phyloP scores from a whole-genome alignment of 306 rosid genomes.

The Myrica gale region DNA sequence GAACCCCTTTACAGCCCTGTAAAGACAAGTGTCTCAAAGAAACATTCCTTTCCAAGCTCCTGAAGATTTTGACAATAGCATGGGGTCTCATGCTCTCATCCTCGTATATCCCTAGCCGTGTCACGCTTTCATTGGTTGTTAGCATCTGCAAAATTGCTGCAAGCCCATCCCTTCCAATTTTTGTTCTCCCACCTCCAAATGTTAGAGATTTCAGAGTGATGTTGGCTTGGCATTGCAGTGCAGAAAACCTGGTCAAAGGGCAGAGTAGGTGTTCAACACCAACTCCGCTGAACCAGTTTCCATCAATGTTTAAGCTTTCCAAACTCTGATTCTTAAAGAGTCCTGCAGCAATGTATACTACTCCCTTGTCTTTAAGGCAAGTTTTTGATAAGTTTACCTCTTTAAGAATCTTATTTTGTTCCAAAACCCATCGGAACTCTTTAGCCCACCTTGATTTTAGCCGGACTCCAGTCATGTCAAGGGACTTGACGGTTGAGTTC shows the following conservation, averaged over 20 bases:
- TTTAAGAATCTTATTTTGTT: constrained; percentile 64
- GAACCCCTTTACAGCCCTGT: constrained; percentile 79
- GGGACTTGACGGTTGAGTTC: constrained; percentile 74
- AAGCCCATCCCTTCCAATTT: constrained; percentile 79
- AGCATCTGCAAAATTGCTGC: constrained; percentile 64
- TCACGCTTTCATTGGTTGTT: constrained; percentile 62
- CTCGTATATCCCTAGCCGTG: constrained; percentile 64
- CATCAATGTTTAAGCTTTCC: constrained; percentile 61
- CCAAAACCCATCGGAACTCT: constrained; percentile 83
- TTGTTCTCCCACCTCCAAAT: constrained; percentile 79
- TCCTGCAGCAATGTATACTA: constrained; percentile 81
- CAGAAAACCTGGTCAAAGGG: constrained; percentile 83
- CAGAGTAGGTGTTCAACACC: constrained; percentile 87
- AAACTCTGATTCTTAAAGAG: constrained; percentile 71
- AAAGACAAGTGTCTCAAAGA: constrained; percentile 62
- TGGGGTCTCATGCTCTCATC: constrained; percentile 72
- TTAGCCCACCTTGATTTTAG: constrained; percentile 82
- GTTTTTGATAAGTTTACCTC: constrained; percentile 74
- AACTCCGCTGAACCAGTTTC: constrained; percentile 64
- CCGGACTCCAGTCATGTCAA: constrained; percentile 78
- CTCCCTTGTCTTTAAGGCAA: constrained; percentile 73
- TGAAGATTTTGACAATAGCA: constrained; percentile 70
- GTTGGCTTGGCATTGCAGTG: constrained; percentile 84
- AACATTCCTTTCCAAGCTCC: constrained; percentile 82
- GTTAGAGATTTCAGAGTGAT: constrained; percentile 57